Percentiles rank a stretch among this genome's conserved stretches.
Conservation (phyloP, 345 rosid species). For the Heritiera fomes region DNA sequence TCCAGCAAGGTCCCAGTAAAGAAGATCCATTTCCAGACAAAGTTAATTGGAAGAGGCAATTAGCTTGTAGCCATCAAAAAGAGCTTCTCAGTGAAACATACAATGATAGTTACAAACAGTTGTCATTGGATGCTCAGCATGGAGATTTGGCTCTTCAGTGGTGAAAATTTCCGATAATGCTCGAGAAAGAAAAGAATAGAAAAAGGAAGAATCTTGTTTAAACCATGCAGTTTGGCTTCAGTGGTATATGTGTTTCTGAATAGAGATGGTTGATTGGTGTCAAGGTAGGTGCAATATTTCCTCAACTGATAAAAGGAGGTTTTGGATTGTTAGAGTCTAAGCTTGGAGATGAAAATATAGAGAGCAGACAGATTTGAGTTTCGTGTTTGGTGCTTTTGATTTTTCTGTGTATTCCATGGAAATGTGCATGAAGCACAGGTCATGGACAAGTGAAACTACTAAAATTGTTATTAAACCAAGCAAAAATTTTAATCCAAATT, state of each 20-base stretch:
- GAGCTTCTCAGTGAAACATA: slow-evolving; percentile 3
- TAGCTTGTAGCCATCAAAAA: neutral
- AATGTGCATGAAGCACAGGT: too few relatives aligned
- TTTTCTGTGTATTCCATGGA: too few relatives aligned
- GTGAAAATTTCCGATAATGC: neutral
- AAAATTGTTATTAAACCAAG: too few relatives aligned
- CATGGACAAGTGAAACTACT: too few relatives aligned
- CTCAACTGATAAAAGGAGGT: neutral
- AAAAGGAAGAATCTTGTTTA: neutral
- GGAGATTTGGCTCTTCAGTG: slow-evolving; percentile 24
- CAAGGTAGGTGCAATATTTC: neutral
- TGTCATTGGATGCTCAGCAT: slow-evolving; percentile 29
- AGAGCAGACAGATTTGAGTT: too few relatives aligned
- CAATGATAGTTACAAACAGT: slow-evolving; percentile 18
- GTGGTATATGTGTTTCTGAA: neutral
- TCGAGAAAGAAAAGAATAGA: neutral
- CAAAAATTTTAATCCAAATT: too few relatives aligned
- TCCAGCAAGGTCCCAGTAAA: neutral
- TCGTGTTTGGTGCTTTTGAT: too few relatives aligned
- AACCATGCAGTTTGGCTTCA: neutral
- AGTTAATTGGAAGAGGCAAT: neutral
- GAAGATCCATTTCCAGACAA: slow-evolving; percentile 15
- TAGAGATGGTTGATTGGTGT: neutral
- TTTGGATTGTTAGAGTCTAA: too few relatives aligned
- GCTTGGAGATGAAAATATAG: too few relatives aligned